Evolutionary conservation across 257 asterid species (phyloP), one percentile per base, ranked within the genome.

Genomic region (Jacaranda copaia): DNA sequence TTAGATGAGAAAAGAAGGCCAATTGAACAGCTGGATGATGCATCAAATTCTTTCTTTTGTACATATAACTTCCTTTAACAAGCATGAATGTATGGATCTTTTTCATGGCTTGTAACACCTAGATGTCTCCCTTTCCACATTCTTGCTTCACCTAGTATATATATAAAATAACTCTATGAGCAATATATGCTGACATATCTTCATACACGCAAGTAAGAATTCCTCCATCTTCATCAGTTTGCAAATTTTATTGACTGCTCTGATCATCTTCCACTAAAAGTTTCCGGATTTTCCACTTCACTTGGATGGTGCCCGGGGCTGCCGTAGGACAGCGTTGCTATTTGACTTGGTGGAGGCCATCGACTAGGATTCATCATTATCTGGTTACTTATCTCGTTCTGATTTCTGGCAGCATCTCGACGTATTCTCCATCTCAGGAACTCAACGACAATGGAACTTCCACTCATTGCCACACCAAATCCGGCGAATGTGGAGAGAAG

Each of bases 401-500:
- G 87, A 25, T 59, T 78, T 76, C 88, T 68, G 36, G 59, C 40
- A 55, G 72, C 85, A 0, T 42, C 85, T 8, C 83, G 77, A 19
- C 88, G 84, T 68, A 87, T 86, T 81, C 87, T 85, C 97, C 96
- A 92, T 80, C 96, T 87, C 78, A 80, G 68, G 69, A 84, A 59
- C 96, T 94, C 98, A 57, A 94, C 90, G 2, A 83, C 66, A 18
- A 90, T 52, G 12, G 98, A 92, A 79, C 94, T 90, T 52, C 84
- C 96, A 63, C 91, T 87, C 94, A 94, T 94, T 63, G 96, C 89
- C 59, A 87, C 87, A 6, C 97, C 98, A 80, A 92, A 86, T 16
- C 98, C 98, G 16, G 94, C 84, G 55, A 94, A 90, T 39, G 97
- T 92, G 5, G 98, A 83, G 3, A 94, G 89, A 36, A 94, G 96